These are phyloP conservation scores for Saccharomycopsis guyanensis DNA, from an alignment of 805 yeast genomes.

Conservation along the genomic window DNA sequence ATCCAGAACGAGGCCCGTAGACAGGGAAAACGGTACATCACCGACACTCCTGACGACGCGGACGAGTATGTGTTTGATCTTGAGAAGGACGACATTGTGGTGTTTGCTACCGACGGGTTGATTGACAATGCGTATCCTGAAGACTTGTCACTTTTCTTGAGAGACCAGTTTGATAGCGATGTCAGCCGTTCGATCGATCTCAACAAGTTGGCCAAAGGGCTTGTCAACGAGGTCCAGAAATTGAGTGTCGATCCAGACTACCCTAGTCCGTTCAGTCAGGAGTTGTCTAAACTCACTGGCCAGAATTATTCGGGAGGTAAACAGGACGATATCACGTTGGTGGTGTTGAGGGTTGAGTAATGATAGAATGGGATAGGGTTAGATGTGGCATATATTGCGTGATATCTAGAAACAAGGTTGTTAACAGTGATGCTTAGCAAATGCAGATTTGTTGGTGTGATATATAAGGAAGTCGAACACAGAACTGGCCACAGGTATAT, in stretches of 20 bases:
- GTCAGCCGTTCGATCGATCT: conserved; percentile 29
- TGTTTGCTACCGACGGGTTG: conserved; percentile 92
- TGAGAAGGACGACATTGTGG: conserved; percentile 61
- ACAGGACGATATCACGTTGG: conserved; percentile 88
- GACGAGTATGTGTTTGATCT: conserved; percentile 62
- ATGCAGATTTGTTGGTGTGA: not conserved
- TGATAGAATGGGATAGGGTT: not conserved
- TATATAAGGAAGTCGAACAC: too few species aligned
- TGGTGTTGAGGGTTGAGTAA: conserved; percentile 56
- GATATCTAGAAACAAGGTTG: conserved; percentile 18
- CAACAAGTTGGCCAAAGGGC: conserved; percentile 39
- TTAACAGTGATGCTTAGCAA: not conserved
- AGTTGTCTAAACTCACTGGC: conserved; percentile 55
- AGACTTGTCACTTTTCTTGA: conserved; percentile 63
- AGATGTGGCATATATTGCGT: not conserved
- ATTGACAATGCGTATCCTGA: conserved; percentile 73
- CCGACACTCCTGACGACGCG: conserved; percentile 62
- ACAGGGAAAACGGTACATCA: conserved; percentile 56
- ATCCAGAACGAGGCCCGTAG: conserved; percentile 44
- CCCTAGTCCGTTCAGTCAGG: conserved; percentile 84
- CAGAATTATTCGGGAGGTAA: conserved; percentile 82
- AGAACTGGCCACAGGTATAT: too few species aligned
- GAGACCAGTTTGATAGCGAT: conserved; percentile 33
- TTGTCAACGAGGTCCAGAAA: conserved; percentile 60
- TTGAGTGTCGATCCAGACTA: conserved; percentile 65